These are phyloP conservation scores for Aspergillus sp. DNA, from an alignment of 2,329 filamentous ascomycete genomes.

Conservation along the genomic window DNA sequence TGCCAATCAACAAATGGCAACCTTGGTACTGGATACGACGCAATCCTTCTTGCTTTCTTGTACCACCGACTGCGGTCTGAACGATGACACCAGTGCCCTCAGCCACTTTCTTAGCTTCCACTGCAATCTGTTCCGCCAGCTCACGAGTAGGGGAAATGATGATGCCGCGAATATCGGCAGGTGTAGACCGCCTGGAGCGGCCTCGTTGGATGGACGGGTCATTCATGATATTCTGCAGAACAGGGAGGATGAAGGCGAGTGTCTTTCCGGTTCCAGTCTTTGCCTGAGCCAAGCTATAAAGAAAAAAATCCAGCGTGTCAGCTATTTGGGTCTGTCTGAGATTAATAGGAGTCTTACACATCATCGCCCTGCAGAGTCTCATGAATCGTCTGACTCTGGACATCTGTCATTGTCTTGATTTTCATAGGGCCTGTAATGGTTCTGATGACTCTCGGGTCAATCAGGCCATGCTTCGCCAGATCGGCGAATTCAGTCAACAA, in stretches of 20 bases:
- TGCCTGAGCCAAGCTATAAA: slow-evolving; percentile 74
- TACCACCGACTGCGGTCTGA: slow-evolving; percentile 85
- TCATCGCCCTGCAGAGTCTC: slow-evolving; percentile 75
- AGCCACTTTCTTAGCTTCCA: slow-evolving; percentile 68
- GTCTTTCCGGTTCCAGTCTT: slow-evolving; percentile 98
- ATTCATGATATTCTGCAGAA: slow-evolving; percentile 72
- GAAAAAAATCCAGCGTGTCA: slow-evolving; percentile 13
- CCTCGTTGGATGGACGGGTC: slow-evolving; percentile 43
- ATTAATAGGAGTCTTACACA: slow-evolving; percentile 51
- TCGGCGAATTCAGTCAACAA: slow-evolving; percentile 36
- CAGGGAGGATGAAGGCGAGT: slow-evolving; percentile 81
- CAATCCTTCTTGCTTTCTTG: slow-evolving; percentile 68
- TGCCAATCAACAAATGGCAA: slow-evolving; percentile 86
- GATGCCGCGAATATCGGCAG: slow-evolving; percentile 53
- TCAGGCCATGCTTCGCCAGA: slow-evolving; percentile 34
- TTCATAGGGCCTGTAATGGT: slow-evolving; percentile 68
- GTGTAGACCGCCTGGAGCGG: slow-evolving; percentile 4
- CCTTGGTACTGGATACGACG: slow-evolving; percentile 64
- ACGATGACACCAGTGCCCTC: slow-evolving; percentile 62
- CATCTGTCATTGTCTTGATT: slow-evolving; percentile 84
- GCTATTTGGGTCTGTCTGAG: not conserved
- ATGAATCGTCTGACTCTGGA: slow-evolving; percentile 79
- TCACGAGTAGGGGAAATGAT: slow-evolving; percentile 61
- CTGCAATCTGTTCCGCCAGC: slow-evolving; percentile 60
- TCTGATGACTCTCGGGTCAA: slow-evolving; percentile 62